Evolutionary conservation across 2,329 filamentous ascomycete genomes (phyloP).

Genomic region (Akanthomyces lecanii): DNA sequence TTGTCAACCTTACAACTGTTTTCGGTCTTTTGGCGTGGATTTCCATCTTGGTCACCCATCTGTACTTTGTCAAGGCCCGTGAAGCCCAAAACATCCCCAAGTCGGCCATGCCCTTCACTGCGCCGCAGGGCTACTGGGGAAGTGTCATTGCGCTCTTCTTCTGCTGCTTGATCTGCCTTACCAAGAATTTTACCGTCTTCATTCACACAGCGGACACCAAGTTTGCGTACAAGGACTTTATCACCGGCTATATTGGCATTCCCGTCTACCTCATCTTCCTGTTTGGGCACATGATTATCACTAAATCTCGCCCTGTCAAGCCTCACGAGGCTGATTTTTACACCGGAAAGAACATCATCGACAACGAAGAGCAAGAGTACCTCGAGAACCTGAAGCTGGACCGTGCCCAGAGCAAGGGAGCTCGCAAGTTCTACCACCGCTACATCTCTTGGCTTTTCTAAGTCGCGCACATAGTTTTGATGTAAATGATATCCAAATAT

Average conservation of each 20-base stretch:
- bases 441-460: constrained; percentile 38
- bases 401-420: constrained; percentile 25
- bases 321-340: constrained; percentile 63
- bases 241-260: constrained; percentile 74
- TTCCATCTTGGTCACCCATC: constrained; percentile 63
- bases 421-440: constrained; percentile 34
- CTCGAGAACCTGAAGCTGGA: constrained; percentile 39
- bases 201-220: constrained; percentile 45
- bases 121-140: constrained; percentile 68
- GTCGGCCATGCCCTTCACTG: constrained; percentile 56
- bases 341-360: constrained; percentile 68
- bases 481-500: constrained; percentile 9
- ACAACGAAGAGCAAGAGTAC: constrained; percentile 68
- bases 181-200: constrained; percentile 80
- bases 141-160: constrained; percentile 65
- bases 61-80: constrained; percentile 61
- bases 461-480: constrained; percentile 3
- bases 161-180: constrained; percentile 69
- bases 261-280: constrained; percentile 68
- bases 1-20: constrained; percentile 64
- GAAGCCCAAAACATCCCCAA: constrained; percentile 56
- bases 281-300: constrained; percentile 61
- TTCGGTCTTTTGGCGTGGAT: constrained; percentile 65
- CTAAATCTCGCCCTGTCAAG: constrained; percentile 50
- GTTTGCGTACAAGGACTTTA: constrained; percentile 72